Evolutionary conservation across 345 rosid species (phyloP), one percentile per base, ranked within the genome.

Genomic region (Hibiscus syriacus): DNA sequence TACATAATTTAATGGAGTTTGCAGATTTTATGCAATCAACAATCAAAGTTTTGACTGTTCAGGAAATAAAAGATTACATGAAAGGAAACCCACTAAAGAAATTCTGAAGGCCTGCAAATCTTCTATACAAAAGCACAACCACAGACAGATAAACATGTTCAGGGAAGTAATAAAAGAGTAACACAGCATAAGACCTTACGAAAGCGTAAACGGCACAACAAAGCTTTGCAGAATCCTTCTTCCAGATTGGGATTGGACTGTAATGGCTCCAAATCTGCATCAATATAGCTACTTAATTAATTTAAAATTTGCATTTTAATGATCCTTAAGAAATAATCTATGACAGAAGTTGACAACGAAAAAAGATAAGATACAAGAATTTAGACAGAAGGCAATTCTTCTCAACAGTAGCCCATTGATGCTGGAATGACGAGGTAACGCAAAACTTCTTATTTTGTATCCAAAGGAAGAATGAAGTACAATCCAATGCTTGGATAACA

Each of bases 121-220:
- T 20, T 36, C 26, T 6, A 27, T 34, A 38, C 23, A 74, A 56
- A 38, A 36, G 64, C 74, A 66, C 32, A 66, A 30, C 9, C 32
- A 69, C 6, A 45, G 25, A 13, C 16, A 59, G 61, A 29, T 32
- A 52, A 55, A 67, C 23, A 32, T 77, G 13, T 20, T 39, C 34
- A 58, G 38, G 48, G 29, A 50, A 26, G 49, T 61, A 48, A 43
- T 63, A 70, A 69, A 72, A 74, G 62, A 79, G 43, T 73, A 73
- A 85, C 70, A 84, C 74, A 82, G 90, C 83, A 77, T 70, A 83
- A 91, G 89, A 94, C 99, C 99, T 94, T 91, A 89, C 98, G 98
- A 83, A 94, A 94, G 77, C 98, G 93, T 86, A 91, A 75, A 79
- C 99, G 90, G 80, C 95, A 92, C 72, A 89, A 80, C 65, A 94